Evolutionary conservation across 257 asterid genomes (phyloP).

Genomic region (Forsythia viridissima): DNA sequence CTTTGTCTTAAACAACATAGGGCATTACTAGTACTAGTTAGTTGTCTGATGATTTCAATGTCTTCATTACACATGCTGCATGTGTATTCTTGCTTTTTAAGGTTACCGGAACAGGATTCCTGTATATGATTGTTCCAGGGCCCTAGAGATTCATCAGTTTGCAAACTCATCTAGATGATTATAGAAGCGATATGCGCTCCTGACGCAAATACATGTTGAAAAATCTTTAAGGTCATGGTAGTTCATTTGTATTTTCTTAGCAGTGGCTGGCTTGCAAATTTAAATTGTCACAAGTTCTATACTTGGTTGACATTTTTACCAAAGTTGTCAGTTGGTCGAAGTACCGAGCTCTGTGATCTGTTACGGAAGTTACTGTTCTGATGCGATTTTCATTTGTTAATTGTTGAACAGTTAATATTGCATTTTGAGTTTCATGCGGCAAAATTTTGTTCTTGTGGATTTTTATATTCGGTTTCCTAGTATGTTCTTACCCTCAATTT

Average conservation of each 20-base stretch:
- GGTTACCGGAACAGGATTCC: neutral
- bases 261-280: neutral
- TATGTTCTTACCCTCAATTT: neutral
- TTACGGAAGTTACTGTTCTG: neutral
- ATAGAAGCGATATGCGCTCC: neutral
- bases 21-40: neutral
- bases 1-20: neutral
- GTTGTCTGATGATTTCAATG: neutral
- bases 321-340: neutral
- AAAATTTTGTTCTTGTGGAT: neutral
- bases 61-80: neutral
- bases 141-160: neutral
- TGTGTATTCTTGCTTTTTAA: neutral
- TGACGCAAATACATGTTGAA: neutral
- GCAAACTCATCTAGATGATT: neutral
- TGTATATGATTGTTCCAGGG: neutral
- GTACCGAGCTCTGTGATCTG: neutral
- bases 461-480: neutral
- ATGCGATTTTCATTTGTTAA: neutral
- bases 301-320: neutral
- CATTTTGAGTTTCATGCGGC: neutral
- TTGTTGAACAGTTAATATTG: neutral
- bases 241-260: neutral
- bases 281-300: neutral
- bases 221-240: neutral